These are phyloP conservation scores for Solanum aculeatissimum DNA, from an alignment of 305 asterid species.

Conservation along the genomic window DNA sequence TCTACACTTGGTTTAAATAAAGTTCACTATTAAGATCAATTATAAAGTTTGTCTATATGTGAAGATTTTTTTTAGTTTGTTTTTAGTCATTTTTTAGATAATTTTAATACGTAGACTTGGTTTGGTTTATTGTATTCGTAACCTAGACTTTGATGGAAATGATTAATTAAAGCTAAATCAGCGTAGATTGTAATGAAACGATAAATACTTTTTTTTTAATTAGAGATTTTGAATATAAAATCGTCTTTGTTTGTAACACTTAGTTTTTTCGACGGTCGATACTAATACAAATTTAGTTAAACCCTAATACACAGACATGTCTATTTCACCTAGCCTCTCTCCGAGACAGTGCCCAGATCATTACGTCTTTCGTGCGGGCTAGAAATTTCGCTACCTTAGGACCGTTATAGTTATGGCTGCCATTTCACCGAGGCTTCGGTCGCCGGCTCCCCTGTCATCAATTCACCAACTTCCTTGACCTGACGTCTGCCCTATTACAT, in stretches of 20 bases:
- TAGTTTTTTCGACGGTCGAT: accelerated
- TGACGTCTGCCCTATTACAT: no score
- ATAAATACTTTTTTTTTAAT: background rate
- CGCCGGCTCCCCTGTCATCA: no score
- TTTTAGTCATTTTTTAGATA: background rate
- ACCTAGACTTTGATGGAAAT: background rate
- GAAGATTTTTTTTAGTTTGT: background rate
- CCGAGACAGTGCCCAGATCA: no score
- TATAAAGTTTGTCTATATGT: background rate
- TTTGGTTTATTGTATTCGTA: background rate
- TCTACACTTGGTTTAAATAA: background rate
- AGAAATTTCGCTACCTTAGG: no score
- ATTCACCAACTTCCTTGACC: no score
- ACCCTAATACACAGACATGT: accelerated
- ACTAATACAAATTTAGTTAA: background rate
- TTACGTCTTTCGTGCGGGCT: no score
- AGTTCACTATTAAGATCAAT: background rate
- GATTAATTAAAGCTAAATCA: no score
- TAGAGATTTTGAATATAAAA: accelerated
- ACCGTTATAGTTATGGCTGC: no score
- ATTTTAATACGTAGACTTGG: background rate
- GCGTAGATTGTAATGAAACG: accelerated
- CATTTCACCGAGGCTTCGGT: no score
- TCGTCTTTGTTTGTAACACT: accelerated
- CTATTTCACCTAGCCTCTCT: no score